Base-by-base conservation (phyloP, 2,329 filamentous ascomycete genomes). In the Curvularia verruculosa region DNA sequence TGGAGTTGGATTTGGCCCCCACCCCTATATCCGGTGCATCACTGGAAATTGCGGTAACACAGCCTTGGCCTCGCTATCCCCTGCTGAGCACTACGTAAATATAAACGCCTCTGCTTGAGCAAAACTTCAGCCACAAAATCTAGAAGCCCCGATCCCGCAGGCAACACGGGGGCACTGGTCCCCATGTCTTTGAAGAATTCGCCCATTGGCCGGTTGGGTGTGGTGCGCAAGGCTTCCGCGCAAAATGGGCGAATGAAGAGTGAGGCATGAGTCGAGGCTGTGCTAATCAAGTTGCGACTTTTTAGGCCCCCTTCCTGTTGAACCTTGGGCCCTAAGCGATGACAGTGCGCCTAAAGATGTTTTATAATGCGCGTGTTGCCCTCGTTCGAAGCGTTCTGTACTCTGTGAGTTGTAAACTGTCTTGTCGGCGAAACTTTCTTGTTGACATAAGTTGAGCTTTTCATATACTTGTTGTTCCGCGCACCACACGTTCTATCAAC, bases 41-140 rank as follows among this genome's bases (percentile, higher is more conserved):
- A 46, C 15, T n/a, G 61, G 63, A 61, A 56, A 63, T 63, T 60
- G 46, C 41, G 49, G 13, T 8, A 24, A 24, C 12, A 24, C 12
- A 24, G 51, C 43, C 60, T 64, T 55, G 58, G 54, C 61, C 40
- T 71, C 70, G 69, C 68, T 61, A 55, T 28, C 36, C 63, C 69
- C 60, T 68, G 69, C 59, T 37, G 44, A 53, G 51, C 54, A 49
- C 58, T 56, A n/a, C n/a, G n/a, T n/a, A n/a, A n/a, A n/a, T n/a
- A 65, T 37, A 45, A 28, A 28, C 21, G 49, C 18, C 41, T 24
- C 52, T 45, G 47, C 49, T 54, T 39, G 47, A 58, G 28, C 44
- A 51, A 36, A 24, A 21, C 39, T 36, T 21, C 36, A 37, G 28
- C 24, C 28, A 15, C 41, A 23, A 51, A 49, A 41, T 34, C 12